Conservation (phyloP, 1,139 yeast species). For the Debaryomyces psychrophilus region DNA sequence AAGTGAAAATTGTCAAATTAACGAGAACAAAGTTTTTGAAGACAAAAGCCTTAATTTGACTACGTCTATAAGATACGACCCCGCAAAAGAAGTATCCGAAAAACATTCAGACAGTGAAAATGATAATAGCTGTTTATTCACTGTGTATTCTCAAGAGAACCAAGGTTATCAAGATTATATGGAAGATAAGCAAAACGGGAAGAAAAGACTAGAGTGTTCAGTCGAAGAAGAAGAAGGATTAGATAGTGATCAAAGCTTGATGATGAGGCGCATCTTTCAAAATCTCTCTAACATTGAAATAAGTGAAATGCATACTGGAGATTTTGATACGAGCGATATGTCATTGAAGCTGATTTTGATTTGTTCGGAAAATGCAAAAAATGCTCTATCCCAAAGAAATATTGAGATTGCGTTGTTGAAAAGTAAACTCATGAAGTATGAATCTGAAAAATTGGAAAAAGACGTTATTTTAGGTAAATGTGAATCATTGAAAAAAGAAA, state of each 20-base stretch:
- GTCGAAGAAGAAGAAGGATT: not conserved
- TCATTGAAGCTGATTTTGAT: not conserved
- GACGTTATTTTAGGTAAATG: not conserved
- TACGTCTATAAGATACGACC: not conserved
- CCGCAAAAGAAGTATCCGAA: conserved; percentile 2
- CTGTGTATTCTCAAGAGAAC: not conserved
- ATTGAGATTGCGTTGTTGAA: not conserved
- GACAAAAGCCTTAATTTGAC: not conserved
- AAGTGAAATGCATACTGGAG: not conserved
- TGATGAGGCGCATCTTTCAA: not conserved
- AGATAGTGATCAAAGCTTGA: not conserved
- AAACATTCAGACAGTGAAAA: not conserved
- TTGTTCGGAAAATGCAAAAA: conserved; percentile 2
- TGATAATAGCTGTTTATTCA: not conserved
- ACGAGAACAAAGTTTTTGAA: not conserved
- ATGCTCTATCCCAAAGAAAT: not conserved
- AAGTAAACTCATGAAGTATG: not conserved
- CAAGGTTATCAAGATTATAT: not conserved
- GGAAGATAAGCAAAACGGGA: not conserved
- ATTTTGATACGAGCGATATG: not conserved
- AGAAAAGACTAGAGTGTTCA: not conserved
- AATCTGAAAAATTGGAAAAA: not conserved
- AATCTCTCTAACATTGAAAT: not conserved
- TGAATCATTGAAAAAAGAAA: not conserved
- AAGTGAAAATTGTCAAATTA: not conserved